phyloP scores from a whole-genome alignment of 2,329 filamentous ascomycete genomes.

The Cadophora luteo-olivacea region DNA sequence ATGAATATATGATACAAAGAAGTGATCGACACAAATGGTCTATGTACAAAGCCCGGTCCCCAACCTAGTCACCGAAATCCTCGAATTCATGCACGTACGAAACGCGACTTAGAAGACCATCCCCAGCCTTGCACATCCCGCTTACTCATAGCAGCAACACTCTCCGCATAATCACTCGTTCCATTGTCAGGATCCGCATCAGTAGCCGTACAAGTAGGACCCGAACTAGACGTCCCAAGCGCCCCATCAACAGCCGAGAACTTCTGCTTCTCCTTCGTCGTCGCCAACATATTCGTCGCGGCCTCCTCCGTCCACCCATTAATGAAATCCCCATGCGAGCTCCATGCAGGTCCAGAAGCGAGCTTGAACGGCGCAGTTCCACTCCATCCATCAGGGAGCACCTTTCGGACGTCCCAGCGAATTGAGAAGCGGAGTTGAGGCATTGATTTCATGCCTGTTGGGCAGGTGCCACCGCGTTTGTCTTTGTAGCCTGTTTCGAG shows the following conservation, averaged over 20 bases:
- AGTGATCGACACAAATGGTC: neutral
- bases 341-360: conserved; percentile 44
- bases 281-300: conserved; percentile 49
- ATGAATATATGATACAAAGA: neutral
- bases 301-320: conserved; percentile 53
- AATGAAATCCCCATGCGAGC: conserved; percentile 50
- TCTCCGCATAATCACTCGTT: neutral
- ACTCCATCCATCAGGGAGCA: conserved; percentile 52
- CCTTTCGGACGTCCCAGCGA: conserved; percentile 53
- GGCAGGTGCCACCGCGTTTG: conserved; percentile 47
- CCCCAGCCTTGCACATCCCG: neutral
- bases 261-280: conserved; percentile 43
- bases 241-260: conserved; percentile 13
- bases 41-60: neutral
- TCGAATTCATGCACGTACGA: neutral
- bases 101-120: neutral
- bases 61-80: neutral
- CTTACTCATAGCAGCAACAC: neutral
- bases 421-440: conserved; percentile 55
- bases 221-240: conserved; percentile 36
- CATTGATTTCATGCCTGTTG: conserved; percentile 52
- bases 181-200: neutral
- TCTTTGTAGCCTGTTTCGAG: conserved; percentile 45
- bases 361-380: conserved; percentile 53
- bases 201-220: neutral